phyloP scores from a whole-genome alignment of 2,329 filamentous ascomycete species.

The Hirsutella minnesotensis region DNA sequence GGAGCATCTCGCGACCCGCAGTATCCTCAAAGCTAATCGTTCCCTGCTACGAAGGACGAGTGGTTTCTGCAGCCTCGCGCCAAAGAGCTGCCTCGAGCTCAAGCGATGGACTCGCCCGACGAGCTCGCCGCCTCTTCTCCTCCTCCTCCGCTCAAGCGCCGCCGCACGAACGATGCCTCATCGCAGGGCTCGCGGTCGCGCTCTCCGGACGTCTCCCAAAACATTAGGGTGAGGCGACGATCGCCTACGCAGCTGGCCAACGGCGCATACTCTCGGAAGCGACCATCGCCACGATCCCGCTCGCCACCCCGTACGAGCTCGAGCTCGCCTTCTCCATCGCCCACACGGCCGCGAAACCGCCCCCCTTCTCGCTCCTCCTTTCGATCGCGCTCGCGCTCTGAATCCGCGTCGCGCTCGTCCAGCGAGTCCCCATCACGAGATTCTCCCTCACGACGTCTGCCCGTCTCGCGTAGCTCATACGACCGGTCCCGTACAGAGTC shows the following conservation, averaged over 20 bases:
- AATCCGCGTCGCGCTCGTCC: constrained; percentile 19
- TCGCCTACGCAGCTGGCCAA: not conserved
- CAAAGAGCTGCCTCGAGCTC: not conserved
- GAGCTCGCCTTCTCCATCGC: constrained; percentile 2
- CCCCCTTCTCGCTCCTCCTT: constrained; percentile 22
- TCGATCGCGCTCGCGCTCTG: constrained; percentile 24
- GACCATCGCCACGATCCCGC: no score
- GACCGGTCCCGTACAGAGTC: constrained; percentile 14
- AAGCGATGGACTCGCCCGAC: constrained; percentile 18
- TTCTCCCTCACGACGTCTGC: constrained; percentile 16
- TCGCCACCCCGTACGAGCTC: no score
- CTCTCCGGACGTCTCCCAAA: constrained; percentile 9
- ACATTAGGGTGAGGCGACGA: not conserved
- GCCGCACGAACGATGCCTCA: constrained; percentile 18
- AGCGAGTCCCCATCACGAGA: constrained; percentile 14
- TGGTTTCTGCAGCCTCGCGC: constrained; percentile 6
- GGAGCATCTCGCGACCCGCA: constrained; percentile 2
- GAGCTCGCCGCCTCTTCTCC: constrained; percentile 11
- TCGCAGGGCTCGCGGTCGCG: constrained; percentile 11
- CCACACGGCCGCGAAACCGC: constrained; percentile 16
- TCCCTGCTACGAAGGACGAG: not conserved
- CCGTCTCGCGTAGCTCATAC: constrained; percentile 16
- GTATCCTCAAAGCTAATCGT: not conserved
- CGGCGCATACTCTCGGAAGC: not conserved
- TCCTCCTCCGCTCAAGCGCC: constrained; percentile 19